These are phyloP conservation scores for Crucibulum cyathiforme DNA, from an alignment of 1,284 basidiomycete species.

Conservation along the genomic window DNA sequence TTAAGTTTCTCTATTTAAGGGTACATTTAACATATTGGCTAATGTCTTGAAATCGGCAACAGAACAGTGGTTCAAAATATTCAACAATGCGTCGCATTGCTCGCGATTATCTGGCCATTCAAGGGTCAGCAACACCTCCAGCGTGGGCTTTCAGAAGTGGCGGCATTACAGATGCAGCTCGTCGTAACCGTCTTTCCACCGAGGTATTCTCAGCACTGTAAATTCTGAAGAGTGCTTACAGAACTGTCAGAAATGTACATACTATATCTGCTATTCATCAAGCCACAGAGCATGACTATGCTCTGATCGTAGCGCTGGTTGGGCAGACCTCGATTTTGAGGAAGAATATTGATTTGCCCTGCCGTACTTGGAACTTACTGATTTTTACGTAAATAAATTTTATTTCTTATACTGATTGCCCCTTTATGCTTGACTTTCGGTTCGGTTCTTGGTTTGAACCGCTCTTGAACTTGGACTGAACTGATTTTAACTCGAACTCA, in stretches of 20 bases:
- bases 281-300: not conserved
- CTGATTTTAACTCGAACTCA: too few relatives aligned
- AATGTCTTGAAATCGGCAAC: not conserved
- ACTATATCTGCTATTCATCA: not conserved
- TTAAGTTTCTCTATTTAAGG: conserved; percentile 6
- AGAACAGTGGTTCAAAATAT: not conserved
- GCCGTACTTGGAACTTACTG: too few relatives aligned
- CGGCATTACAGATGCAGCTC: conserved; percentile 14
- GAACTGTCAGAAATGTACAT: not conserved
- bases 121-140: conserved; percentile 18
- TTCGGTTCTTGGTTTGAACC: too few relatives aligned
- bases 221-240: not conserved
- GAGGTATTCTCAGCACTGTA: conserved; percentile 12
- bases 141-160: conserved; percentile 20
- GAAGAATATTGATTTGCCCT: too few relatives aligned
- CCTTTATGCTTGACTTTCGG: not conserved
- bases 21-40: not conserved
- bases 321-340: too few relatives aligned
- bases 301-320: not conserved
- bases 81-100: conserved; percentile 29
- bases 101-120: conserved; percentile 34
- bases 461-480: too few relatives aligned
- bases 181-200: conserved; percentile 12
- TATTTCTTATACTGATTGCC: too few relatives aligned
- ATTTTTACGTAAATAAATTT: too few relatives aligned